Evolutionary conservation across 768 basidiomycete species (phyloP).

Genomic region (Pisolithus albus): DNA sequence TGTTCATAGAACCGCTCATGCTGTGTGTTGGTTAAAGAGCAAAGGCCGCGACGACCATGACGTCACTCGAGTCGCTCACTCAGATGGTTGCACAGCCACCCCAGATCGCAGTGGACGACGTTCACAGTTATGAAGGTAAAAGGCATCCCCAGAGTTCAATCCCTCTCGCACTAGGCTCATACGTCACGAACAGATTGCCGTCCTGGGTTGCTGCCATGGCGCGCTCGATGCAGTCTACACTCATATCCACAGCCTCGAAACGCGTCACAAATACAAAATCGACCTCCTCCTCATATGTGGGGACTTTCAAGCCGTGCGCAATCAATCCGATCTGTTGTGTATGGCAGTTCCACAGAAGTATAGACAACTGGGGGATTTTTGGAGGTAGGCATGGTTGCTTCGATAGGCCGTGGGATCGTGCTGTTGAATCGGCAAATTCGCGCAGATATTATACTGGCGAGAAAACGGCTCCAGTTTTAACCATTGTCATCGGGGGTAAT

Average conservation of each 20-base stretch:
- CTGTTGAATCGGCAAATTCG: not conserved
- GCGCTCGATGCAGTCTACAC: conserved; percentile 83
- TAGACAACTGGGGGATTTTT: conserved; percentile 74
- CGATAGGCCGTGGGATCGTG: too few relatives aligned
- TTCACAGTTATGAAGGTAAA: conserved; percentile 20
- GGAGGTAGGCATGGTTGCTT: conserved; percentile 43
- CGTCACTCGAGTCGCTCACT: too few relatives aligned
- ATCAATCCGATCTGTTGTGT: conserved; percentile 74
- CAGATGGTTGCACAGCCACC: too few relatives aligned
- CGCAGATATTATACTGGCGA: conserved; percentile 82
- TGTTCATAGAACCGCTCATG: not conserved
- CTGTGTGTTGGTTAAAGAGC: not conserved
- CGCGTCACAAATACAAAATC: conserved; percentile 55
- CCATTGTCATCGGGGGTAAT: conserved; percentile 94
- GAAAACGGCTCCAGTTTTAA: conserved; percentile 76
- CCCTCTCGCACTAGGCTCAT: not conserved
- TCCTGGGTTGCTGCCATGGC: conserved; percentile 96
- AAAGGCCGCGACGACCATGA: too few relatives aligned
- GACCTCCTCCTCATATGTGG: conserved; percentile 91
- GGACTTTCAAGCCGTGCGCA: conserved; percentile 92
- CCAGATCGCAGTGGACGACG: too few relatives aligned
- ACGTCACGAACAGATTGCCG: conserved; percentile 55
- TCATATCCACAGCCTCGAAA: conserved; percentile 59
- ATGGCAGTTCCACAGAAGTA: conserved; percentile 93
- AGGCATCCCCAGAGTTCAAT: not conserved